Percentiles rank a stretch among this genome's conserved stretches.
Evolutionary conservation across 2,329 filamentous ascomycete species (phyloP).

Genomic region (Mycogone perniciosa): DNA sequence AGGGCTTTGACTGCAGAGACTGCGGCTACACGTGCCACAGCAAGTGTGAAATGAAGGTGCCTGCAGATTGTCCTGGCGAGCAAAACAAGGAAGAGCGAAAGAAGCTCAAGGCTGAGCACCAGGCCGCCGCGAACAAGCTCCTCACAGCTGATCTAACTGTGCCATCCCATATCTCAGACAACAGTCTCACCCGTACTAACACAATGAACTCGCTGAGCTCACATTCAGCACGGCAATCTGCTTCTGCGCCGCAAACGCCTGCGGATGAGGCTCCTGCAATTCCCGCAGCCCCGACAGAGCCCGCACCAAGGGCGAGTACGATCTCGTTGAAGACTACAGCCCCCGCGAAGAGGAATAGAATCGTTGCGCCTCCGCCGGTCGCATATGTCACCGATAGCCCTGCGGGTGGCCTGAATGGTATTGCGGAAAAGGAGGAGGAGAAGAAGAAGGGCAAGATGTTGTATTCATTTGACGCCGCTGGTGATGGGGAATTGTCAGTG

Average conservation of each 20-base stretch:
- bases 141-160: slow-evolving; percentile 40
- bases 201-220: slow-evolving; percentile 89
- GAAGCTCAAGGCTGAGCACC: slow-evolving; percentile 80
- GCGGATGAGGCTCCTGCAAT: slow-evolving; percentile 35
- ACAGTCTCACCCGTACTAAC: slow-evolving; percentile 67
- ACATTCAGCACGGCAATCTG: slow-evolving; percentile 69
- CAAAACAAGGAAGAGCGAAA: slow-evolving; percentile 92
- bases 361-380: slow-evolving; percentile 81
- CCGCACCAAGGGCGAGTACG: slow-evolving; percentile 21
- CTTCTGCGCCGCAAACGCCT: slow-evolving; percentile 43
- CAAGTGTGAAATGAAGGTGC: slow-evolving; percentile 99
- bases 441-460: slow-evolving; percentile 80
- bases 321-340: slow-evolving; percentile 24
- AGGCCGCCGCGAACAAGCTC: slow-evolving; percentile 65
- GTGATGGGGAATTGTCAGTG: slow-evolving; percentile 75
- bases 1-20: slow-evolving; percentile 92
- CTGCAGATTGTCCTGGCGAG: slow-evolving; percentile 90
- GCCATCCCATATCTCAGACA: slow-evolving; percentile 47
- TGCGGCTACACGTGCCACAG: slow-evolving; percentile 97
- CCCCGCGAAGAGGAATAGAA: slow-evolving; percentile 52
- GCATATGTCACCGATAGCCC: slow-evolving; percentile 69
- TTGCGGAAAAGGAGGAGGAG: slow-evolving; percentile 26
- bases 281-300: slow-evolving; percentile 17
- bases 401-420: slow-evolving; percentile 41
- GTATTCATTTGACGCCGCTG: slow-evolving; percentile 75